Base-by-base conservation (phyloP, 108 stramenopile species). In the Pseudonitzschia pungens region DNA sequence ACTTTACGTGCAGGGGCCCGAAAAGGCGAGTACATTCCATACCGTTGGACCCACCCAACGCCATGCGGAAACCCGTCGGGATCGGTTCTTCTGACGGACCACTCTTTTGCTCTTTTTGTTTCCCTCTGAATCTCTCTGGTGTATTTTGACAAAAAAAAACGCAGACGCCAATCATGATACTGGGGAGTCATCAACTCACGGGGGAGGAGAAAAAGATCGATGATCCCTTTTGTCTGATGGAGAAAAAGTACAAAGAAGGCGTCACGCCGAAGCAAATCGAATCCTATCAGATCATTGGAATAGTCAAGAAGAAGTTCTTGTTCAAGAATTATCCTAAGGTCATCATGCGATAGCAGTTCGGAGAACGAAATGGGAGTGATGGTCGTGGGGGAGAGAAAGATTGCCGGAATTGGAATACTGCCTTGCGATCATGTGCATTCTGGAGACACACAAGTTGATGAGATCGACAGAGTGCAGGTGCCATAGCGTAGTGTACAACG, bases 301-400 rank as follows among this genome's bases (percentile, higher is more conserved):
- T 92, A 16, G 80, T 92, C 14, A 87, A 79, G 54, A 75, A 79
- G 54, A 92, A 92, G 62, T 67, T 87, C 21, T 67, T 88, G 60
- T 90, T 92, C 74, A 76, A 86, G 70, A 76, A 77, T 28, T 92
- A 92, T 65, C 91, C 91, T 4, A 90, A 92, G 65, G 87, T 76
- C 24, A 92, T 92, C 66, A 87, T 90, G 89, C 62, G 83, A 76
- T 88, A 69, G 80, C 45, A 62, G 29, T 58, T 58, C n/a, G 1
- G 14, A 58, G n/a, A 26, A 58, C 57, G 29, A 58, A 57, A 27
- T 24, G 29, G 29, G 9, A 58, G 57, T 27, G 29, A 58, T 14
- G 0, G 21, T 2, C 10, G 18, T 48, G 45, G 45, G 45, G 45
- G 45, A 48, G 45, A 48, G 18, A 48, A 48, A 18, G 14, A 48